These are phyloP conservation scores for Podosphaera xanthii DNA, from an alignment of 2,329 filamentous ascomycete genomes.

Conservation along the genomic window DNA sequence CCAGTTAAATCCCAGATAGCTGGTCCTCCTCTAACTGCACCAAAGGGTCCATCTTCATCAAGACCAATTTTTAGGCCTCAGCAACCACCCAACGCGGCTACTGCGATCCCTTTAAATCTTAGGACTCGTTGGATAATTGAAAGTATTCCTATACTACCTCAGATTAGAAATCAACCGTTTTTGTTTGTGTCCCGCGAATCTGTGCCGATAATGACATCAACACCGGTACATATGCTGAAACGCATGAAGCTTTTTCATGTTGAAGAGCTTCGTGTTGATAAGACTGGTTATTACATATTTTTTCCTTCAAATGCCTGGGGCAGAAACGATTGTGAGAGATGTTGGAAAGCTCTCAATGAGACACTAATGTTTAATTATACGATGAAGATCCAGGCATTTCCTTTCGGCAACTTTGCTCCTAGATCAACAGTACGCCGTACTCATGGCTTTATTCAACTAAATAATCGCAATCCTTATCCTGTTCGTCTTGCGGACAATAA, in stretches of 20 bases:
- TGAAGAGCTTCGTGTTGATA: slow-evolving; percentile 63
- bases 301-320: slow-evolving; percentile 62
- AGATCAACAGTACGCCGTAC: slow-evolving; percentile 2
- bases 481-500: slow-evolving; percentile 24
- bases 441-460: slow-evolving; percentile 7
- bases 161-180: slow-evolving; percentile 61
- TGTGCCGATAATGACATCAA: slow-evolving; percentile 69
- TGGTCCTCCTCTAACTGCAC: slow-evolving; percentile 60
- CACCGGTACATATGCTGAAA: slow-evolving; percentile 75
- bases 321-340: slow-evolving; percentile 59
- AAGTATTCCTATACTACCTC: slow-evolving; percentile 33
- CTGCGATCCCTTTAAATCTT: slow-evolving; percentile 1
- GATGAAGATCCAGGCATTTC: slow-evolving; percentile 72
- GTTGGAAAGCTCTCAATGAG: slow-evolving; percentile 56
- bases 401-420: slow-evolving; percentile 10
- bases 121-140: slow-evolving; percentile 15
- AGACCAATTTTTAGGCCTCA: slow-evolving; percentile 13
- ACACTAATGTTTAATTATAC: slow-evolving; percentile 75
- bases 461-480: slow-evolving; percentile 20
- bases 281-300: slow-evolving; percentile 73
- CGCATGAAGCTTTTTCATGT: slow-evolving; percentile 64
- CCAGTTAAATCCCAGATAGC: slow-evolving; percentile 21
- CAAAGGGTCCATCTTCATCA: slow-evolving; percentile 42
- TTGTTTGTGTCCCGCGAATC: slow-evolving; percentile 73
- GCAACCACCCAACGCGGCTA: background rate